Evolutionary conservation across 371 early-diverging fungal genomes (phyloP), one percentile per base, ranked within the genome.

Genomic region (Actinomucor elegans): DNA sequence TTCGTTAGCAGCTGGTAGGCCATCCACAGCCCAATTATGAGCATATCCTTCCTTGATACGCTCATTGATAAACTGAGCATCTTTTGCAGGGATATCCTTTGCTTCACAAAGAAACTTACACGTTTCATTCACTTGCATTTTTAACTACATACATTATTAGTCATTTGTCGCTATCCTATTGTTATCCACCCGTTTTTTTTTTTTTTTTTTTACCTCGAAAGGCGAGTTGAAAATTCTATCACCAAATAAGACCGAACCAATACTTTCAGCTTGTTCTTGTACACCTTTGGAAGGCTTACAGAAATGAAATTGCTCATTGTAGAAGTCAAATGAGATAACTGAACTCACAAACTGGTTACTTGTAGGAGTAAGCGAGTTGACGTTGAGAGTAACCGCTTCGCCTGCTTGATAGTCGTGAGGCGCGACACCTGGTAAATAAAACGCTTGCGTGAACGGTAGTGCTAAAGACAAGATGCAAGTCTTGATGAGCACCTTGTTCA

Each of bases 401-500:
- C 81, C 84, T 7, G 55, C 48, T 24, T 57, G 55, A 66, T 94
- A 97, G 67, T 95, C 92, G 37, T 82, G 75, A 8, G 97, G 96
- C 0, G 94, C 93, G 21, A 97, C 91, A 34, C 97, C 97, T 1
- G 97, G 97, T 27, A 97, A 71, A 59, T 97, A 97, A 72, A 95
- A 96, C 1, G 72, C 84, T 7, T 31, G 24, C n/a, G 54, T 20
- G 11, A 57, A 6, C 1, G 50, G 31, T 23, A 35, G 18, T 27
- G 44, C 42, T 14, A 48, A 24, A 10, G 29, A 42, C 14, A 41
- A 29, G 15, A 46, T n/a, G 5, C 21, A 15, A 5, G 36, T 27
- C 26, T 32, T 35, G 14, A 34, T 23, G 5, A 23, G 21, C 48
- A 48, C 35, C 21, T 48, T 32, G 5, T 33, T 46, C 24, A 48